These are phyloP conservation scores for Ophiognomonia clavigignenti-juglandacearum DNA, from an alignment of 2,329 filamentous ascomycete species.

Conservation along the genomic window DNA sequence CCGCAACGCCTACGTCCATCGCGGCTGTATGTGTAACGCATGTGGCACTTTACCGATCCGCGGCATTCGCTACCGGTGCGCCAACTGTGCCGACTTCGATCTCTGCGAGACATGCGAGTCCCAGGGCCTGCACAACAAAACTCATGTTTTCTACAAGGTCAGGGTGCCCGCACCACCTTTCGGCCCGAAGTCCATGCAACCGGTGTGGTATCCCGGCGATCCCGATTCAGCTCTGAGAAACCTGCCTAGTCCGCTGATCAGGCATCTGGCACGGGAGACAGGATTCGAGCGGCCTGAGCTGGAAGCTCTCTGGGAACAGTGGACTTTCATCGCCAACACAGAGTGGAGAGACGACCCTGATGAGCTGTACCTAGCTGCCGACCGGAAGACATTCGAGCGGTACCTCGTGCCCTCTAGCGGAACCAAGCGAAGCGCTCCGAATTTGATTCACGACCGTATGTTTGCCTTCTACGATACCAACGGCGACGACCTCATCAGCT, in stretches of 20 bases:
- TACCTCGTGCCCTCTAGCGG: constrained; percentile 84
- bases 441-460: constrained; percentile 92
- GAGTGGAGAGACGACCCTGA: constrained; percentile 80
- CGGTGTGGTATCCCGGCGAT: constrained; percentile 85
- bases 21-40: constrained; percentile 86
- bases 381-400: constrained; percentile 86
- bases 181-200: constrained; percentile 72
- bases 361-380: constrained; percentile 75
- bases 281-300: constrained; percentile 81
- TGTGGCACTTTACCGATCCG: constrained; percentile 86
- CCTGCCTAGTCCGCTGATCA: constrained; percentile 63
- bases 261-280: constrained; percentile 65
- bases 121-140: constrained; percentile 72
- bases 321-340: constrained; percentile 85
- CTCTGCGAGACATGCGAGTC: constrained; percentile 92
- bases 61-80: constrained; percentile 87
- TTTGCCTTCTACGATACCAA: constrained; percentile 96
- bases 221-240: constrained; percentile 65
- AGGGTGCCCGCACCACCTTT: constrained; percentile 83
- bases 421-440: constrained; percentile 72
- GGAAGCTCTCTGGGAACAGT: constrained; percentile 94
- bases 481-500: constrained; percentile 81
- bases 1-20: constrained; percentile 83
- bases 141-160: constrained; percentile 96
- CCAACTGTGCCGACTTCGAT: constrained; percentile 94